Evolutionary conservation across 2,329 filamentous ascomycete genomes (phyloP), one percentile per base, ranked within the genome.

Genomic region (Thielaviopsis ethacetica): DNA sequence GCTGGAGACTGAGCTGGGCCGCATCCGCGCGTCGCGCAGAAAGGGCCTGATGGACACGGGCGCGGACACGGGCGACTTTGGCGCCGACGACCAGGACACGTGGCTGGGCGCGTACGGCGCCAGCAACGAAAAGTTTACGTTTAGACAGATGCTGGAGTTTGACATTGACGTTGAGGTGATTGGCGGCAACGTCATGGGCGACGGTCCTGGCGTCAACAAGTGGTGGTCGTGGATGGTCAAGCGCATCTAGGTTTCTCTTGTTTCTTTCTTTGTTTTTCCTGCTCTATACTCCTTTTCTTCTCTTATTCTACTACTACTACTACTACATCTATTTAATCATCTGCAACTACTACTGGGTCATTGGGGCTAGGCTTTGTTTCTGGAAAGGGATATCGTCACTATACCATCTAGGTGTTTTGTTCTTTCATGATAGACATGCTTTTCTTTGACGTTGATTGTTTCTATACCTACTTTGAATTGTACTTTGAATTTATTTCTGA

Each of bases 151-250:
- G 80, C 79, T 85, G 65, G 89, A 95, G 68, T 88, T 88, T 64
- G 86, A 89, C 57, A 77, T 94, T 21, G 80, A 83, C 47, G 81
- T 97, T 9, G 83, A 87, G 51, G 83, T 96, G 3, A 67, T 86
- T 15, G 86, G 86, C 0, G 91, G 91, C 10, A 91, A 83, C 70
- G 82, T 85, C 62, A 73, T 69, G 68, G 80, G 69, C 67, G 80
- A 85, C 58, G 83, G 79, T 10, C 76, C 83, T n/a, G 85, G 84
- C 26, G 82, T 89, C 34, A 83, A 86, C 59, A 84, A 81, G 69
- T 96, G 91, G 91, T 95, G 90, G 81, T 80, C 81, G 66, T 97
- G 91, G 91, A 84, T 97, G 67, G 88, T 84, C 1, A 79, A 84
- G 67, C 82, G 84, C 67, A 73, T 94, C 65, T 93, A 70, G 72